Percentiles rank a stretch among this genome's conserved stretches.
phyloP scores from a whole-genome alignment of 768 basidiomycete species.

The Leucosporidium yakuticum region DNA sequence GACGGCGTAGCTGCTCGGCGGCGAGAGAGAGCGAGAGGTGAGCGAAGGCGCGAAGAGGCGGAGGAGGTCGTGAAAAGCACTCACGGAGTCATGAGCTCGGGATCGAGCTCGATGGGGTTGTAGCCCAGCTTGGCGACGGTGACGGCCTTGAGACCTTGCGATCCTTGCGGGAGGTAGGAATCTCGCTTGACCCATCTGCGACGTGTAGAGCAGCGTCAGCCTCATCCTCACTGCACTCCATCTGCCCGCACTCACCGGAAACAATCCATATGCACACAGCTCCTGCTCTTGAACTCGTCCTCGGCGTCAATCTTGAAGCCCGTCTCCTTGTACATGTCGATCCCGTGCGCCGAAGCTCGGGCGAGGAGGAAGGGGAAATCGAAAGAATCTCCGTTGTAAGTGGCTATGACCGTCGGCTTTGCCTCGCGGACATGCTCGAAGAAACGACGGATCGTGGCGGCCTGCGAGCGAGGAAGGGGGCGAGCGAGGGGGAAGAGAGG shows the following conservation, averaged over 20 bases:
- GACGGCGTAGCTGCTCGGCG: conserved; percentile 68
- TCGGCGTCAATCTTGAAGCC: conserved; percentile 88
- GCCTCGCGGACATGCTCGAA: conserved; percentile 90
- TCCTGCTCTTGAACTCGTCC: conserved; percentile 88
- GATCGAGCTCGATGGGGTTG: conserved; percentile 92
- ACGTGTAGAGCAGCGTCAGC: not conserved
- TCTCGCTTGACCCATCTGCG: conserved; percentile 90
- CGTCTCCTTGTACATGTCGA: conserved; percentile 92
- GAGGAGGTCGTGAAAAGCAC: conserved; percentile 41
- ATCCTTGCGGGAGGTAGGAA: conserved; percentile 95
- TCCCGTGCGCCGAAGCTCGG: conserved; percentile 74
- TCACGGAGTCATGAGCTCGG: conserved; percentile 98
- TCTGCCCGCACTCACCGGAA: conserved; percentile 55
- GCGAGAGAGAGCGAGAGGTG: too few species aligned
- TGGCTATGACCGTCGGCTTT: conserved; percentile 94
- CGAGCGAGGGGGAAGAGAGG: too few species aligned
- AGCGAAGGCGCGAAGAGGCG: not conserved
- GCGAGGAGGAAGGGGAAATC: conserved; percentile 96
- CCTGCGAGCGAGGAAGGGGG: conserved; percentile 47
- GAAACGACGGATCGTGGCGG: conserved; percentile 73
- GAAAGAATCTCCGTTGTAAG: conserved; percentile 98
- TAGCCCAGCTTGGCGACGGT: conserved; percentile 95
- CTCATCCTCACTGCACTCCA: not conserved
- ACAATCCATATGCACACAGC: conserved; percentile 96
- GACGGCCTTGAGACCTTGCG: conserved; percentile 96